These are phyloP conservation scores for Phytomonas francai DNA, from an alignment of 208 protist species.

Conservation along the genomic window DNA sequence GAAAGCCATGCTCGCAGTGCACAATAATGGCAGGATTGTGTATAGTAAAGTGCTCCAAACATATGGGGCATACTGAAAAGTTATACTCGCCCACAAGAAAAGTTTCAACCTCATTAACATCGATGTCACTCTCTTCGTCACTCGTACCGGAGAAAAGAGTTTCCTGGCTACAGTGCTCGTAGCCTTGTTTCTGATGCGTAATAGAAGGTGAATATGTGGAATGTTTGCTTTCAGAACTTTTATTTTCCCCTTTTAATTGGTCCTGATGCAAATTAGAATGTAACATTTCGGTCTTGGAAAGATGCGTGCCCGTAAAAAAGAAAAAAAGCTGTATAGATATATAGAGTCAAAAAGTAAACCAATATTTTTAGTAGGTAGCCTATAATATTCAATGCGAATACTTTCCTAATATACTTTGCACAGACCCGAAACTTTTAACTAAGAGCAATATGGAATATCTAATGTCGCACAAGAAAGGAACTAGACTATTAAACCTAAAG, in stretches of 20 bases:
- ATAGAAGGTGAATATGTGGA: background rate
- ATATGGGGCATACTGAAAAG: slow-evolving; percentile 66
- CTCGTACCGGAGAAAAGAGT: background rate
- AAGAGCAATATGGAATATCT: background rate
- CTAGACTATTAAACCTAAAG: background rate
- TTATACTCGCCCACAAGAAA: slow-evolving; percentile 68
- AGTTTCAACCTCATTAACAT: slow-evolving; percentile 20
- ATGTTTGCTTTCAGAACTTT: background rate
- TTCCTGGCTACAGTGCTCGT: background rate
- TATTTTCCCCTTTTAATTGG: background rate
- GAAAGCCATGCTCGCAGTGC: slow-evolving; percentile 68
- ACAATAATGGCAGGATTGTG: slow-evolving; percentile 78
- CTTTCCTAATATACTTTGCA: background rate
- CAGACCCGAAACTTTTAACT: background rate
- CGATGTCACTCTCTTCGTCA: background rate
- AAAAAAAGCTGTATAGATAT: background rate
- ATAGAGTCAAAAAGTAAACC: background rate
- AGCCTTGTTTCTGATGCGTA: background rate
- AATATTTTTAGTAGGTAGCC: background rate
- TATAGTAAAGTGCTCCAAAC: slow-evolving; percentile 69
- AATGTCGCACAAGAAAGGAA: background rate
- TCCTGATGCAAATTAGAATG: background rate
- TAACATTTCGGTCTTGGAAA: background rate
- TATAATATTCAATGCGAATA: background rate
- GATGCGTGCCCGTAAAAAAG: background rate